These are phyloP conservation scores for Escallonia herrerae DNA, from an alignment of 129 eudicot species.

Conservation along the genomic window DNA sequence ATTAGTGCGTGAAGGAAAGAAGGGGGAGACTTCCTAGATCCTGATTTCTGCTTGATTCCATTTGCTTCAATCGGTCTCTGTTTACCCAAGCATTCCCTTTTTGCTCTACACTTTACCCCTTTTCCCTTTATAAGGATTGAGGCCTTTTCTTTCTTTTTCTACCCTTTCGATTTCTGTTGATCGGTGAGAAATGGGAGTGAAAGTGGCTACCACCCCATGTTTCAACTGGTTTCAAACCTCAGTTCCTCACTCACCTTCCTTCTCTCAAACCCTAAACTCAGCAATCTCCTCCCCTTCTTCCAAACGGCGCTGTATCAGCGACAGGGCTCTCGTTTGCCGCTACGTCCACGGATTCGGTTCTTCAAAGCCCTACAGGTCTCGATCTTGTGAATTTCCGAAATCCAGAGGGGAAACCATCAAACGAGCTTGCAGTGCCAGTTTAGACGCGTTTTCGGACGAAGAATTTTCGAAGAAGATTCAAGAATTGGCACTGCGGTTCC, in stretches of 20 bases:
- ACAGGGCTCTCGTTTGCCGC: slow-evolving; percentile 34
- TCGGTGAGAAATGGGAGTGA: slow-evolving; percentile 36
- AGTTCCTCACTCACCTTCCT: slow-evolving; percentile 43
- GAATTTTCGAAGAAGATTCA: slow-evolving; percentile 50
- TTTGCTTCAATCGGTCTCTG: too few species aligned
- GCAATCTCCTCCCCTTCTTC: slow-evolving; percentile 40
- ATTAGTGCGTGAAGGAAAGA: neutral
- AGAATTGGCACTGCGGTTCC: slow-evolving; percentile 44
- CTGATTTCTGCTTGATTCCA: neutral
- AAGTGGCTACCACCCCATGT: slow-evolving; percentile 34
- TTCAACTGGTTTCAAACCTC: slow-evolving; percentile 47
- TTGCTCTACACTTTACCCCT: neutral
- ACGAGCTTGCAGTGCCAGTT: slow-evolving; percentile 46
- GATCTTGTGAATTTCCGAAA: slow-evolving; percentile 34
- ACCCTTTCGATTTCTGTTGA: neutral
- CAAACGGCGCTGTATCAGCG: slow-evolving; percentile 28
- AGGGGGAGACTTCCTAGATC: slow-evolving; percentile 4
- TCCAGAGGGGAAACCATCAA: slow-evolving; percentile 16
- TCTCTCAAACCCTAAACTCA: slow-evolving; percentile 56
- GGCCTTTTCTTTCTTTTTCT: slow-evolving; percentile 4
- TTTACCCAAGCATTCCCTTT: neutral
- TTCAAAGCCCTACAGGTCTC: slow-evolving; percentile 40
- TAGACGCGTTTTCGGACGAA: slow-evolving; percentile 72
- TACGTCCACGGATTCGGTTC: slow-evolving; percentile 18
- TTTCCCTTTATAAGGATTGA: neutral